Conservation (phyloP, 331 rosid genomes). For the Quercus lobata region DNA sequence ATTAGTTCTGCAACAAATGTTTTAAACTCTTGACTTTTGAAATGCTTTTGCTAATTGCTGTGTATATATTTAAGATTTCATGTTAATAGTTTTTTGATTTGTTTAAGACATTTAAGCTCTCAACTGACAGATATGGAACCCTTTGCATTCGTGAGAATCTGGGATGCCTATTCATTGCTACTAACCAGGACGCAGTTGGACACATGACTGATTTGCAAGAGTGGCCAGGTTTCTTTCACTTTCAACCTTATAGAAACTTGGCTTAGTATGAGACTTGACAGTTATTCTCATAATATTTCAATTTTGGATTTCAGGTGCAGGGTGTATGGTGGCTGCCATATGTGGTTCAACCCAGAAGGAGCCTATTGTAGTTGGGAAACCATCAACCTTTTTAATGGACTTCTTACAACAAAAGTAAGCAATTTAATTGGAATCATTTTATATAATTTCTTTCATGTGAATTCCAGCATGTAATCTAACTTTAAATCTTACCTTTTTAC, state of each 20-base stretch:
- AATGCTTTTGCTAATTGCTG: not conserved
- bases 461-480: not conserved
- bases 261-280: constrained; percentile 11
- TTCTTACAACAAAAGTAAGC: constrained; percentile 71
- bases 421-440: not conserved
- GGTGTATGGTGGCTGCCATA: constrained; percentile 91
- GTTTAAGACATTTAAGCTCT: constrained; percentile 12
- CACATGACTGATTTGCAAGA: constrained; percentile 83
- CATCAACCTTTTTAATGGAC: constrained; percentile 89
- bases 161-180: constrained; percentile 95
- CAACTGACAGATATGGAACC: constrained; percentile 70
- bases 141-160: constrained; percentile 95
- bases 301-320: constrained; percentile 70
- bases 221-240: constrained; percentile 66
- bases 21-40: not conserved
- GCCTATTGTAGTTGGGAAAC: constrained; percentile 90
- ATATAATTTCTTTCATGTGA: not conserved
- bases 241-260: not conserved
- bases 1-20: not conserved
- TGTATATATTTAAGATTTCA: not conserved
- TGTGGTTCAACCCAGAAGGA: constrained; percentile 92
- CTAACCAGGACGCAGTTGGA: constrained; percentile 86
- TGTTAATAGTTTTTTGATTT: constrained; percentile 2
- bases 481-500: not conserved
- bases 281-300: constrained; percentile 14